Conservation (phyloP, 2,329 filamentous ascomycete species). For the Cordyceps cicadae region DNA sequence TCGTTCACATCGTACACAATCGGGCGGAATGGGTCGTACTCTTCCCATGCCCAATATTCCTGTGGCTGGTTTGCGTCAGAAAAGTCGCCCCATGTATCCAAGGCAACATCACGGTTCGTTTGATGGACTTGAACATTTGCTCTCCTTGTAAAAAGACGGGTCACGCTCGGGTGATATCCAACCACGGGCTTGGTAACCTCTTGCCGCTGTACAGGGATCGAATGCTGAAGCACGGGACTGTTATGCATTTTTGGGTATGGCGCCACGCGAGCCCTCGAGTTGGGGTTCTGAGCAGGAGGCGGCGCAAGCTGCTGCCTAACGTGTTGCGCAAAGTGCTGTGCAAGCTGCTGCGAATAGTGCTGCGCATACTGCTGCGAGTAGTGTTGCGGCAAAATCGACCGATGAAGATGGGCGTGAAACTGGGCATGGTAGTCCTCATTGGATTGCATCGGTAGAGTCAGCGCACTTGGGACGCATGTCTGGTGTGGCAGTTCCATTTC, state of each 20-base stretch:
- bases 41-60: constrained; percentile 8
- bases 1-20: not conserved
- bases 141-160: constrained; percentile 16
- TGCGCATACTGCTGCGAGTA: not conserved
- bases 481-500: not conserved
- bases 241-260: constrained; percentile 6
- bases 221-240: not conserved
- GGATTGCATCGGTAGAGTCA: not conserved
- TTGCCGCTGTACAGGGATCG: not conserved
- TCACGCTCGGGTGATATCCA: constrained; percentile 15
- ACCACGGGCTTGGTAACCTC: constrained; percentile 14
- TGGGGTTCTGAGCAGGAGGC: not conserved
- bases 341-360: not conserved
- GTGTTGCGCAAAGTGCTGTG: not conserved
- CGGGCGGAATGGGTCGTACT: constrained; percentile 5
- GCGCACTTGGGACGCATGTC: not conserved
- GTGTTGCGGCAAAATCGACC: not conserved
- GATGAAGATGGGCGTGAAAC: not conserved
- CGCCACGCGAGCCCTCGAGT: not conserved
- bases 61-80: not conserved
- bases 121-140: constrained; percentile 17
- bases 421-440: not conserved
- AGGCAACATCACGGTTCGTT: not conserved
- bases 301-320: not conserved
- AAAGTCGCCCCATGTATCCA: constrained; percentile 21